phyloP scores from a whole-genome alignment of 2,329 filamentous ascomycete species.

The Diaporthe eres region DNA sequence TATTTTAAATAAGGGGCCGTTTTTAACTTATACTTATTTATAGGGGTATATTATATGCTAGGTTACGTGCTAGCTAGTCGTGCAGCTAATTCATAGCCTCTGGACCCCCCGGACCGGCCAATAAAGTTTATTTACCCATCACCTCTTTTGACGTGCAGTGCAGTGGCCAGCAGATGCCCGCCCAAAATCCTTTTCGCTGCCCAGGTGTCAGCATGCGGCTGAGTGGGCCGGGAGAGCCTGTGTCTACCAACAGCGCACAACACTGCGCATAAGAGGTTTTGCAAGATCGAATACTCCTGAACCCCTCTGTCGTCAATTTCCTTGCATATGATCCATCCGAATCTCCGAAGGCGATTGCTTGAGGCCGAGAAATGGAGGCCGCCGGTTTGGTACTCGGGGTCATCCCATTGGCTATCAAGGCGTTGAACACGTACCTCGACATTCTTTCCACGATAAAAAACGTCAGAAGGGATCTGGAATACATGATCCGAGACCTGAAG shows the following conservation, averaged over 20 bases:
- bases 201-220: constrained; percentile 7
- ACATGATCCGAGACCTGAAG: constrained; percentile 33
- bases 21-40: too few relatives aligned
- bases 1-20: too few relatives aligned
- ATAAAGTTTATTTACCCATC: too few relatives aligned
- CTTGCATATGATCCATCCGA: neutral
- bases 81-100: too few relatives aligned
- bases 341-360: neutral
- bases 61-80: too few relatives aligned
- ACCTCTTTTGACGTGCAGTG: too few relatives aligned
- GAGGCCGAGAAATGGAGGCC: constrained; percentile 21
- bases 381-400: constrained; percentile 39
- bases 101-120: rapidly evolving
- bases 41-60: too few relatives aligned
- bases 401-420: constrained; percentile 35
- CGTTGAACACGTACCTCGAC: constrained; percentile 19
- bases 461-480: constrained; percentile 25
- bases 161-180: neutral
- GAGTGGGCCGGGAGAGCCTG: constrained; percentile 9
- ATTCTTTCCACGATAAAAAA: constrained; percentile 33
- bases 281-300: neutral
- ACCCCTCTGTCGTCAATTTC: neutral
- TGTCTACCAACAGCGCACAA: neutral
- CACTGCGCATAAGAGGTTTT: neutral
- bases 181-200: neutral